Evolutionary conservation across 2,329 filamentous ascomycete species (phyloP), one percentile per base, ranked within the genome.

Genomic region (Xylariaceae sp.): DNA sequence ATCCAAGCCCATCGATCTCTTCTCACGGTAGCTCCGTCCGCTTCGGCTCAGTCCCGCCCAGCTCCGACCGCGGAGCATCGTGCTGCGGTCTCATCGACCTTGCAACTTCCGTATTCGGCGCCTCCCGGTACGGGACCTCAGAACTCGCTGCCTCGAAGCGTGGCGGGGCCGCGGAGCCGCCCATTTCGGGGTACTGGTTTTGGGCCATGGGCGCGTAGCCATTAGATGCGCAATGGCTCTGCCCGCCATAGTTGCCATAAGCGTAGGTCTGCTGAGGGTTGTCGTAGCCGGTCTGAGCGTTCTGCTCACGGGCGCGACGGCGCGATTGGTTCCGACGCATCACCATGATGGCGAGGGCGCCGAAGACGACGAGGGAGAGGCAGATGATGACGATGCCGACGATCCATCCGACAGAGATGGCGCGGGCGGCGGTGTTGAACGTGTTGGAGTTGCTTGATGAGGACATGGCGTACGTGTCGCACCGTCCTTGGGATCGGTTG

Each of bases 391-490:
- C 38, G 31, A 48, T 45, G 8, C 47, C 47, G n/a, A 48, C 36
- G 32, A 50, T 50, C 45, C 43, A 47, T 15, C 43, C 45, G 4
- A 36, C 41, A 4, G 41, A 30, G 16, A 48, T 42, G 7, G 41
- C 24, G 12, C 18, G 44, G 11, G 37, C 29, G 16, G 39, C 37
- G n/a, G 13, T 17, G 38, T 41, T 34, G 30, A 32, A 6, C 6
- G 6, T 15, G 13, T 43, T 30, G n/a, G 22, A 26, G 15, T 19
- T 16, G 8, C 19, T 35, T 9, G 24, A 35, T 9, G 33, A 41
- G 30, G 15, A 26, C 22, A 26, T 26, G 22, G 22, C n/a, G n/a
- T n/a, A n/a, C n/a, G n/a, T n/a, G n/a, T n/a, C n/a, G n/a, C n/a
- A n/a, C n/a, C n/a, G n/a, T n/a, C n/a, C n/a, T n/a, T n/a, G n/a